Base-by-base conservation (phyloP, 371 early-diverging fungal genomes). In the Mortierella sp. region DNA sequence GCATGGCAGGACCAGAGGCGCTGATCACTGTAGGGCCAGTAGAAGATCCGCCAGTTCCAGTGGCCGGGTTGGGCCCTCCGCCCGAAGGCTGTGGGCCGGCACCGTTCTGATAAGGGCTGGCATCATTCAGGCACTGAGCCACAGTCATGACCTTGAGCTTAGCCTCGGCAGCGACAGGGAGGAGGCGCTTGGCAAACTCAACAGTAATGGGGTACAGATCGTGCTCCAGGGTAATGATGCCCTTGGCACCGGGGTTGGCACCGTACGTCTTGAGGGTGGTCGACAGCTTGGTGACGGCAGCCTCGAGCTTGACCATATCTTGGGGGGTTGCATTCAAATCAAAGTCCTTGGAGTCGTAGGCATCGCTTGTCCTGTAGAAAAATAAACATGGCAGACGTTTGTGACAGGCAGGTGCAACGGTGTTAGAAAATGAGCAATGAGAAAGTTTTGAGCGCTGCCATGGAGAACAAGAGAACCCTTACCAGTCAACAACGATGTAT, bases 401-500 rank as follows among this genome's bases (percentile, higher is more conserved):
- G 21, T 9, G 39, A 26, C 24, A 48, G 26, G 11, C 17, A 12
- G 37, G 12, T 37, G 39, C 23, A 41, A 39, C 17, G 24, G 48
- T 28, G 0, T 56, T 23, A 7, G 14, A 34, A 34, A 34, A 11
- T 4, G 37, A 1, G 14, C 34, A 43, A n/a, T 21, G 43, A 43
- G 15, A 1, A 43, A 43, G 21, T 4, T 11, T 9, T 6, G 21
- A 21, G 43, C 7, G 21, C 7, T 9, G 17, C 0, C 2, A 6
- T 17, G 43, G 17, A 17, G 43, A 43, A 17, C 43, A 43, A 1
- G 1, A 21, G 43, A 17, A 2, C 14, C 26, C 65, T 30, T 56
- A 62, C 81, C 82, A 83, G 30, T 73, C 61, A 23, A 79, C 59
- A 37, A 71, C 66, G 56, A 61, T 79, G 64, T 84, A 86, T 11